phyloP scores from a whole-genome alignment of 208 protist genomes.

The Acanthamoeba triangularis region DNA sequence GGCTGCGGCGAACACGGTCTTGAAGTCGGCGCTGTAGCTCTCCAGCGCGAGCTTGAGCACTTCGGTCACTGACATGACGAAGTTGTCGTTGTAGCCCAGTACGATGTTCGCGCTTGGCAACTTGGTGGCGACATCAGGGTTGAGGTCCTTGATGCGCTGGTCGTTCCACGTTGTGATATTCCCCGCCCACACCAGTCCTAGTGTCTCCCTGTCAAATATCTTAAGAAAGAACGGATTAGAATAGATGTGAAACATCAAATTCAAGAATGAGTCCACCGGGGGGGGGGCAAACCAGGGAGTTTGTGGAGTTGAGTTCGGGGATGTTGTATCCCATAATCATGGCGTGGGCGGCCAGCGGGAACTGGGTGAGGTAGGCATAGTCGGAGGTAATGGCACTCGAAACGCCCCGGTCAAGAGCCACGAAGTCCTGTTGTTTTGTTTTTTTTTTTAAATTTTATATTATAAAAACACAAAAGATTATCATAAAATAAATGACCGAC shows the following conservation, averaged over 20 bases:
- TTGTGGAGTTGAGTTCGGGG: neutral
- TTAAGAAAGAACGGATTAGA: neutral
- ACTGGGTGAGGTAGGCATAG: neutral
- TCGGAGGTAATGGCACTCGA: neutral
- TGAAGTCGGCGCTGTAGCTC: slow-evolving; percentile 14
- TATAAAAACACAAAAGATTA: no score
- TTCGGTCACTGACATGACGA: neutral
- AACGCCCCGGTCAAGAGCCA: neutral
- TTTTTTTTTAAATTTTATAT: no score
- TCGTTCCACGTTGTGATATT: slow-evolving; percentile 2
- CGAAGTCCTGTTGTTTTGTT: neutral
- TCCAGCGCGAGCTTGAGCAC: neutral
- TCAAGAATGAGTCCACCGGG: neutral
- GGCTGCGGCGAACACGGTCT: neutral
- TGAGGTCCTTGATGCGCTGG: neutral
- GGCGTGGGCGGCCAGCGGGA: neutral
- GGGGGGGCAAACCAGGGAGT: neutral
- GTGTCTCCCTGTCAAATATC: neutral
- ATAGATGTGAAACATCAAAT: neutral
- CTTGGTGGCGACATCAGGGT: neutral
- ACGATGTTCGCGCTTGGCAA: neutral
- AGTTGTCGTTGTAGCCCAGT: neutral
- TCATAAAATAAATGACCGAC: no score
- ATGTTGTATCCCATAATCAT: neutral
- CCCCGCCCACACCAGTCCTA: neutral